A percentile compares a stretch with the other conserved stretches of the same genome.
Evolutionary conservation across 306 rosid species (phyloP).

Genomic region (Casuarina equisetifolia): DNA sequence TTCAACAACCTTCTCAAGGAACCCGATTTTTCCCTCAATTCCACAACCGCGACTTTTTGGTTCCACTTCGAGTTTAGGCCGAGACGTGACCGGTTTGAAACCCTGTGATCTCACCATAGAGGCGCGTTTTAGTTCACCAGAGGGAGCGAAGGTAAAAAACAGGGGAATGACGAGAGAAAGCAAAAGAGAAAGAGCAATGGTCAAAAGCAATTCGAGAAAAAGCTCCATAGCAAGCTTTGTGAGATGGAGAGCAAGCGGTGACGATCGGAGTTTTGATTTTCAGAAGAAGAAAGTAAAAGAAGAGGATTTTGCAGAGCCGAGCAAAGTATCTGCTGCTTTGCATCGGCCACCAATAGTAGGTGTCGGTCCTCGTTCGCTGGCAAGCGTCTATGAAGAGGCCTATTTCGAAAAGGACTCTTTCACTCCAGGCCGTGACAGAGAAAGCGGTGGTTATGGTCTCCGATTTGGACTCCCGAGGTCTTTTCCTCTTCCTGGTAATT

Average conservation of each 20-base stretch:
- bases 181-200: conserved; percentile 42
- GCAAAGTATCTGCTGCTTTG: conserved; percentile 57
- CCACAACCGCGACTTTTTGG: conserved; percentile 29
- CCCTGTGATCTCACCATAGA: not conserved
- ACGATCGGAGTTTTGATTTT: not conserved
- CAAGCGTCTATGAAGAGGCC: conserved; percentile 28
- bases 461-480: too few species aligned
- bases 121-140: conserved; percentile 7
- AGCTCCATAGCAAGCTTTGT: conserved; percentile 55
- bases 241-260: not conserved
- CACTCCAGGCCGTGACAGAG: conserved; percentile 8
- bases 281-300: conserved; percentile 28
- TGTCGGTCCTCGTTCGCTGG: conserved; percentile 43
- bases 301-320: conserved; percentile 39
- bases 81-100: conserved; percentile 15
- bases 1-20: conserved; percentile 40
- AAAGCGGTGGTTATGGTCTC: not conserved
- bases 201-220: conserved; percentile 40
- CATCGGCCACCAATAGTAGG: conserved; percentile 14
- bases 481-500: too few species aligned
- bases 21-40: conserved; percentile 30
- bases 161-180: conserved; percentile 41
- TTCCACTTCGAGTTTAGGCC: conserved; percentile 20
- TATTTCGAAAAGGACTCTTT: conserved; percentile 36
- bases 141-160: conserved; percentile 32